Percentiles rank a stretch among this genome's conserved stretches.
Conservation (phyloP, 2,329 filamentous ascomycete species). For the Ascochyta pisi region DNA sequence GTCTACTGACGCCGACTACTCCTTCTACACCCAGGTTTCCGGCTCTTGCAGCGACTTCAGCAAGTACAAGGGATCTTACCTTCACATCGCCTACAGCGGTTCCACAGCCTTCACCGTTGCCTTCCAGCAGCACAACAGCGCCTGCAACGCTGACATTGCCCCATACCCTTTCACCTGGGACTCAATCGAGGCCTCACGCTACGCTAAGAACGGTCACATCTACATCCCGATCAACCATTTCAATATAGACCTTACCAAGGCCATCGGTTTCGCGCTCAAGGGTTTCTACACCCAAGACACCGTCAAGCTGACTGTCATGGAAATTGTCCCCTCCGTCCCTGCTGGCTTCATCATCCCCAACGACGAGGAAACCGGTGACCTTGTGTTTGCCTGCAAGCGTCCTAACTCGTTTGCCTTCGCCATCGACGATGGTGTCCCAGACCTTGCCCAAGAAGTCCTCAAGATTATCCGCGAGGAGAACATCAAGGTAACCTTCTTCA, state of each 20-base stretch:
- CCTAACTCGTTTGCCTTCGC: conserved; percentile 76
- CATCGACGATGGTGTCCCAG: conserved; percentile 72
- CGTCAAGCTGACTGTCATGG: conserved; percentile 63
- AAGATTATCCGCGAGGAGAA: conserved; percentile 65
- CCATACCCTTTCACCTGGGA: conserved; percentile 74
- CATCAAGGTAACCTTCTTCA: conserved; percentile 75
- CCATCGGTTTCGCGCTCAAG: conserved; percentile 67
- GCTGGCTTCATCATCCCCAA: conserved; percentile 59
- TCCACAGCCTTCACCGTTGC: conserved; percentile 69
- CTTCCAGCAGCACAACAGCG: conserved; percentile 70
- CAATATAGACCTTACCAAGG: conserved; percentile 63
- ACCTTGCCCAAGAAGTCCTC: conserved; percentile 66
- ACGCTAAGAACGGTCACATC: conserved; percentile 63
- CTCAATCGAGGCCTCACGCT: conserved; percentile 68
- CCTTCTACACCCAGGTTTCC: conserved; percentile 66
- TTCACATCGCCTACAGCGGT: conserved; percentile 70
- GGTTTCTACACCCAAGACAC: conserved; percentile 65
- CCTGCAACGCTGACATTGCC: conserved; percentile 61
- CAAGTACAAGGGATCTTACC: conserved; percentile 63
- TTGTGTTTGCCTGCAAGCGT: conserved; percentile 69
- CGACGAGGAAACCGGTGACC: conserved; percentile 67
- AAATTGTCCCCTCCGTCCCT: conserved; percentile 66
- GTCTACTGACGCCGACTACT: conserved; percentile 66
- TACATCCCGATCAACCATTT: conserved; percentile 74
- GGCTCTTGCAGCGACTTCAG: conserved; percentile 64